phyloP scores from a whole-genome alignment of 1,284 basidiomycete genomes.

The Fistulinella staudtii region DNA sequence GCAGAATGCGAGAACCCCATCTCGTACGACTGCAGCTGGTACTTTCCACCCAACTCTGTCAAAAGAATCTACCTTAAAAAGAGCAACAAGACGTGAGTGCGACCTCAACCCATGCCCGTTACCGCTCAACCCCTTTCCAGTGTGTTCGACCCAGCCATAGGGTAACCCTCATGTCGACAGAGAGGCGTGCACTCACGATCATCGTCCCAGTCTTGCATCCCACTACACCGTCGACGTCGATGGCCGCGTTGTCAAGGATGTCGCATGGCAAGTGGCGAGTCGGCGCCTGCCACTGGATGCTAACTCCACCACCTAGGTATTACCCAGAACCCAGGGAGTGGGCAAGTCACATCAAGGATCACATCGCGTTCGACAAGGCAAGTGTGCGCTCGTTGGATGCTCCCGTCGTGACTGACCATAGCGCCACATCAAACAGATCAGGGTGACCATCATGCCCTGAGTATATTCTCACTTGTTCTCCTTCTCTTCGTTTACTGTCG shows the following conservation, averaged over 20 bases:
- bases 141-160: constrained; percentile 27
- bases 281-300: not conserved
- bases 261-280: constrained; percentile 51
- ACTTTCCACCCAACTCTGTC: constrained; percentile 58
- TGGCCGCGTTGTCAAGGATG: constrained; percentile 47
- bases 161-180: constrained; percentile 49
- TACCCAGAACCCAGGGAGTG: constrained; percentile 51
- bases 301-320: constrained; percentile 42
- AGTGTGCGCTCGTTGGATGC: not conserved
- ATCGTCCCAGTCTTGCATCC: constrained; percentile 45
- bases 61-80: constrained; percentile 39
- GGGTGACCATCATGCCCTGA: constrained; percentile 21
- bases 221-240: constrained; percentile 55
- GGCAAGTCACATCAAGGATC: constrained; percentile 53
- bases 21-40: constrained; percentile 61
- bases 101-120: not conserved
- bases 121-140: not conserved
- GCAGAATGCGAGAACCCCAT: constrained; percentile 53
- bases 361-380: constrained; percentile 68
- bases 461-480: not conserved
- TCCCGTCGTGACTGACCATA: not conserved
- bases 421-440: constrained; percentile 12
- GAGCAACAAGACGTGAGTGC: constrained; percentile 48
- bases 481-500: not conserved
- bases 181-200: constrained; percentile 3